Conservation (phyloP, 75 land plant genomes). For the Pinus albicaulis region DNA sequence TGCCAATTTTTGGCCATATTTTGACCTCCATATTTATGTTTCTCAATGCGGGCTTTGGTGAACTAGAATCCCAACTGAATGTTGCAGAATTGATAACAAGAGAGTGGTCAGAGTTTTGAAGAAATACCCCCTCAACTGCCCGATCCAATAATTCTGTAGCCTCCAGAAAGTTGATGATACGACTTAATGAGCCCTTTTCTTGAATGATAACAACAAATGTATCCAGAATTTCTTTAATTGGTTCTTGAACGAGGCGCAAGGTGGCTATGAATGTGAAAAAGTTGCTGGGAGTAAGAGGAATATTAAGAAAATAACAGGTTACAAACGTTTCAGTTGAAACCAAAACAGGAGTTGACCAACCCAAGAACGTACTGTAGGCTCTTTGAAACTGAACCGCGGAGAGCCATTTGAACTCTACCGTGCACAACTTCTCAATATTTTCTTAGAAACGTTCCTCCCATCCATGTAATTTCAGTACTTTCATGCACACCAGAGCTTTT, state of each 20-base stretch:
- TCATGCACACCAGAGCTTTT: constrained; percentile 57
- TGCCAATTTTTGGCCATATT: constrained; percentile 27
- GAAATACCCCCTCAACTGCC: constrained; percentile 8
- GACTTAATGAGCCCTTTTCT: constrained; percentile 60
- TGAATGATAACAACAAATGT: constrained; percentile 55
- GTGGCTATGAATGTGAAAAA: constrained; percentile 84
- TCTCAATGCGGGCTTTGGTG: not conserved
- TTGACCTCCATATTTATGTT: constrained; percentile 5
- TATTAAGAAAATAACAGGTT: constrained; percentile 50
- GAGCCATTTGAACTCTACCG: constrained; percentile 49
- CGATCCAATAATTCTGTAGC: constrained; percentile 29
- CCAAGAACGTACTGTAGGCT: constrained; percentile 50
- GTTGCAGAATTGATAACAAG: constrained; percentile 9
- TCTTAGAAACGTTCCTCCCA: constrained; percentile 58
- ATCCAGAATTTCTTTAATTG: constrained; percentile 63
- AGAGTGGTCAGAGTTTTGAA: constrained; percentile 1
- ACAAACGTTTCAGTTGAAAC: constrained; percentile 78
- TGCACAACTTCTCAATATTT: constrained; percentile 42
- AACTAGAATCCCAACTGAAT: constrained; percentile 17
- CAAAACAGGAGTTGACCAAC: constrained; percentile 73
- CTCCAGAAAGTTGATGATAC: constrained; percentile 36
- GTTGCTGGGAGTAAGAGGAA: constrained; percentile 59
- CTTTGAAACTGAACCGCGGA: constrained; percentile 42
- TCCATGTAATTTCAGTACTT: constrained; percentile 63
- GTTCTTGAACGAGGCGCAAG: constrained; percentile 71